phyloP scores from a whole-genome alignment of 192 early-diverging fungal species.

The Coemansia sp. region DNA sequence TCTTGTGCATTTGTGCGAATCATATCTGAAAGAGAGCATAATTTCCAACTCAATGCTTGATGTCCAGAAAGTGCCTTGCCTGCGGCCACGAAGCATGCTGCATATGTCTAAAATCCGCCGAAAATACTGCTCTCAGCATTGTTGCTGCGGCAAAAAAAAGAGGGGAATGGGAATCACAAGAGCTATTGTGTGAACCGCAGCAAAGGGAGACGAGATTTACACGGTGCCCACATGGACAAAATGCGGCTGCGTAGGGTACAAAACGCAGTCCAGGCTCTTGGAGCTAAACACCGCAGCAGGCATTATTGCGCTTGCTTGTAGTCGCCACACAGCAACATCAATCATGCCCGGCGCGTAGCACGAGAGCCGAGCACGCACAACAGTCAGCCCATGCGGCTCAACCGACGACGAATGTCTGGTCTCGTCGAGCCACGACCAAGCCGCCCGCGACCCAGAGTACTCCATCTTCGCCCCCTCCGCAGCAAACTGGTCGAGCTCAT shows the following conservation, averaged over 20 bases:
- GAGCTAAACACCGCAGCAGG: conserved; percentile 14
- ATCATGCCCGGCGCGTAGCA: conserved; percentile 34
- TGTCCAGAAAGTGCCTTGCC: background rate
- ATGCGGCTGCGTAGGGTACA: conserved; percentile 36
- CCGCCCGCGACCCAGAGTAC: conserved; percentile 34
- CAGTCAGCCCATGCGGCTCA: conserved; percentile 10
- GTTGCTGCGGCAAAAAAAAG: background rate
- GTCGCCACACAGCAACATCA: conserved; percentile 46
- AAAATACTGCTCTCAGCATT: background rate
- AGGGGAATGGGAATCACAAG: background rate
- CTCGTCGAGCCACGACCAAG: conserved; percentile 51
- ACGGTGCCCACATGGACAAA: conserved; percentile 24
- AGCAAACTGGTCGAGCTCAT: conserved; percentile 20
- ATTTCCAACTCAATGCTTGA: background rate
- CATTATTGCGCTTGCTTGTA: conserved; percentile 24
- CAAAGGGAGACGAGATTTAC: background rate
- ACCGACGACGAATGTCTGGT: conserved; percentile 19
- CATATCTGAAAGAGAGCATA: background rate
- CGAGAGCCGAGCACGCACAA: conserved; percentile 19
- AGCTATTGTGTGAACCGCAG: background rate
- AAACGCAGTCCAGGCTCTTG: conserved; percentile 21
- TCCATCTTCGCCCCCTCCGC: conserved; percentile 20
- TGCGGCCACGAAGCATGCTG: background rate
- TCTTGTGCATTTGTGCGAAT: background rate
- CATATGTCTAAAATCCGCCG: background rate